These are phyloP conservation scores for Salmacisia buchloeana DNA, from an alignment of 1,284 basidiomycete genomes.

Conservation along the genomic window DNA sequence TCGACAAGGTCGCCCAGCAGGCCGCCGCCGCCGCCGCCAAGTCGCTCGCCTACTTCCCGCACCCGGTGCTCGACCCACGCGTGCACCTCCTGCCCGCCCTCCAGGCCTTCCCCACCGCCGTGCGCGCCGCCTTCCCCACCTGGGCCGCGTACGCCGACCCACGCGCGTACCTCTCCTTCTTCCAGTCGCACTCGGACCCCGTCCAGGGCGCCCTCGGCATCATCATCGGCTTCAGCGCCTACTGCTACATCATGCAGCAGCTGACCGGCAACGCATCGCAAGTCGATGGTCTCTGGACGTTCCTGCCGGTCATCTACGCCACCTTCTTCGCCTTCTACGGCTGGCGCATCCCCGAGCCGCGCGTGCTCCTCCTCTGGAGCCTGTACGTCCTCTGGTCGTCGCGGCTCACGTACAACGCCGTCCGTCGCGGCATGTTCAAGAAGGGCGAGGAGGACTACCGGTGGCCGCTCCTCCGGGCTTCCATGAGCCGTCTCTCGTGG, in stretches of 20 bases:
- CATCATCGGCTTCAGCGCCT: slow-evolving; percentile 30
- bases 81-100: slow-evolving; percentile 27
- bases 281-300: slow-evolving; percentile 46
- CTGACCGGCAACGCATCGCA: slow-evolving; percentile 44
- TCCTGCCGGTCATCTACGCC: slow-evolving; percentile 39
- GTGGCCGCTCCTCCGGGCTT: slow-evolving; percentile 69
- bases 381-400: slow-evolving; percentile 48
- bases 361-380: slow-evolving; percentile 50
- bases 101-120: slow-evolving; percentile 22
- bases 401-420: slow-evolving; percentile 76
- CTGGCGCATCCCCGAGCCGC: slow-evolving; percentile 40
- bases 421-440: slow-evolving; percentile 74
- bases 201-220: slow-evolving; percentile 37
- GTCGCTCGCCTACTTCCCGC: slow-evolving; percentile 10
- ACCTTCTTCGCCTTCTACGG: slow-evolving; percentile 41
- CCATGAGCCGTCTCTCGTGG: slow-evolving; percentile 67
- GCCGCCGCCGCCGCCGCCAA: background rate
- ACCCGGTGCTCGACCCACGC: slow-evolving; percentile 24
- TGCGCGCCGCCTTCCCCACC: slow-evolving; percentile 20
- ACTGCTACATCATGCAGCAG: slow-evolving; percentile 36
- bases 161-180: slow-evolving; percentile 27
- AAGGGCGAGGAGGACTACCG: slow-evolving; percentile 79
- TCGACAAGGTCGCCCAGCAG: slow-evolving; percentile 7
- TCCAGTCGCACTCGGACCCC: slow-evolving; percentile 27
- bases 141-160: slow-evolving; percentile 3